phyloP scores from a whole-genome alignment of 1,139 yeast genomes.

The Blastobotrys raffinosifermentans region DNA sequence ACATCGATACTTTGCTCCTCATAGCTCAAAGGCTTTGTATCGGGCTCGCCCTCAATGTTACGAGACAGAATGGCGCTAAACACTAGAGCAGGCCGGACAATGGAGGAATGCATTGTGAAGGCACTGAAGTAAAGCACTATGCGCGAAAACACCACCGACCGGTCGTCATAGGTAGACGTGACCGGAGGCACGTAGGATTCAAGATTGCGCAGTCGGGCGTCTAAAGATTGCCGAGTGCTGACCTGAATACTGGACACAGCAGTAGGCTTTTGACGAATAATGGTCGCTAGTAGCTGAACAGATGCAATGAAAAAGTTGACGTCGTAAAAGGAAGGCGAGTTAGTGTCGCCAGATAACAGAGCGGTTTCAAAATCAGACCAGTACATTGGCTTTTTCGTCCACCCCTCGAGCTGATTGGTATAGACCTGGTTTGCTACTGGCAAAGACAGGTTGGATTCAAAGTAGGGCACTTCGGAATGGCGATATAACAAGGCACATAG shows the following conservation, averaged over 20 bases:
- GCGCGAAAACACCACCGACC: conserved; percentile 1
- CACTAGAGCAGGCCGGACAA: background rate
- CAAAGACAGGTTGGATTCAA: conserved; percentile 17
- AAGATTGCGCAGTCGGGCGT: conserved; percentile 1
- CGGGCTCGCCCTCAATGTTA: background rate
- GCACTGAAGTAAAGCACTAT: background rate
- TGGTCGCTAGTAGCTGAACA: conserved; percentile 1
- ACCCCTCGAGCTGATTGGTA: conserved; percentile 13
- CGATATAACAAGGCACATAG: conserved; percentile 7
- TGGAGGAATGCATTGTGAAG: background rate
- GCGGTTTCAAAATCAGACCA: conserved; percentile 20
- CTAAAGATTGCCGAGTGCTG: conserved; percentile 1
- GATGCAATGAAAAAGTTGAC: conserved; percentile 2
- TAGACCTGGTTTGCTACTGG: conserved; percentile 17
- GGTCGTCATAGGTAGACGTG: conserved; percentile 1
- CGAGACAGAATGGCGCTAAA: background rate
- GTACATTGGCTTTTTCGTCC: conserved; percentile 15
- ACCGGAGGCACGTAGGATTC: background rate
- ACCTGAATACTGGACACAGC: background rate
- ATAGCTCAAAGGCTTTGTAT: background rate
- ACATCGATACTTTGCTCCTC: background rate
- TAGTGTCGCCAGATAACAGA: conserved; percentile 10
- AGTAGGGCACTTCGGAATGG: conserved; percentile 14
- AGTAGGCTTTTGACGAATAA: conserved; percentile 1
- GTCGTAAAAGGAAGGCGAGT: conserved; percentile 1